Conservation (phyloP, 2,329 filamentous ascomycete genomes). For the Lizonia empirigonia region DNA sequence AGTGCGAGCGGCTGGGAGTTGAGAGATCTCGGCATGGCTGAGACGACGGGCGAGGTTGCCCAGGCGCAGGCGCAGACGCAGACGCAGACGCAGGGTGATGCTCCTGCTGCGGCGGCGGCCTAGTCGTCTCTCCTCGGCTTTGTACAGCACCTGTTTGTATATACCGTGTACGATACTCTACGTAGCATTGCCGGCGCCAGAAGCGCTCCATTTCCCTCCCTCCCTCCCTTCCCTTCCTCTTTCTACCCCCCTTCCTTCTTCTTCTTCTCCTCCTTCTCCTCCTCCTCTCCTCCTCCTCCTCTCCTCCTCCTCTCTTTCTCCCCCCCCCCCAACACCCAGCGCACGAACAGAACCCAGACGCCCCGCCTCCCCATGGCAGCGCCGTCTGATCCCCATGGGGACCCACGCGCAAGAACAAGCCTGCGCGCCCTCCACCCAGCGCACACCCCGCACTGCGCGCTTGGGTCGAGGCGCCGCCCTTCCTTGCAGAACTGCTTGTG, state of each 20-base stretch:
- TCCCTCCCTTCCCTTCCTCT: background rate
- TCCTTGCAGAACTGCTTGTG: constrained; percentile 44
- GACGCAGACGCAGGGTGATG: no score
- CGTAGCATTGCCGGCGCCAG: constrained; percentile 1
- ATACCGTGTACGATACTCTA: constrained; percentile 7
- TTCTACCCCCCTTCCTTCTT: background rate
- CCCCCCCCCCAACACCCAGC: background rate
- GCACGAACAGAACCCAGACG: constrained; percentile 9
- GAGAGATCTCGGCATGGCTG: constrained; percentile 70
- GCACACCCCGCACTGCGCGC: no score
- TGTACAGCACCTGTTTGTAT: background rate
- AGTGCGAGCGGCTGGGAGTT: constrained; percentile 72
- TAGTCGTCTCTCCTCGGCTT: background rate
- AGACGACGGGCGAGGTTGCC: constrained; percentile 34
- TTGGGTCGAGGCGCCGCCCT: constrained; percentile 25
- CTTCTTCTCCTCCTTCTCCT: background rate
- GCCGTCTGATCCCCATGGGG: constrained; percentile 1
- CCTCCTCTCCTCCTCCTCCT: background rate
- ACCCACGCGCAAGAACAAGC: constrained; percentile 11
- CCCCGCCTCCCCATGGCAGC: background rate
- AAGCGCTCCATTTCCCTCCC: background rate
- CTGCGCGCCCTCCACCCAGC: constrained; percentile 13
- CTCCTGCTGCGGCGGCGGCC: background rate
- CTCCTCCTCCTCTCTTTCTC: background rate
- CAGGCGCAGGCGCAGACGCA: constrained; percentile 18